A percentile compares a stretch with the other conserved stretches of the same genome.
Evolutionary conservation across 2,329 filamentous ascomycete genomes (phyloP).

Genomic region (Didymella pinodella): DNA sequence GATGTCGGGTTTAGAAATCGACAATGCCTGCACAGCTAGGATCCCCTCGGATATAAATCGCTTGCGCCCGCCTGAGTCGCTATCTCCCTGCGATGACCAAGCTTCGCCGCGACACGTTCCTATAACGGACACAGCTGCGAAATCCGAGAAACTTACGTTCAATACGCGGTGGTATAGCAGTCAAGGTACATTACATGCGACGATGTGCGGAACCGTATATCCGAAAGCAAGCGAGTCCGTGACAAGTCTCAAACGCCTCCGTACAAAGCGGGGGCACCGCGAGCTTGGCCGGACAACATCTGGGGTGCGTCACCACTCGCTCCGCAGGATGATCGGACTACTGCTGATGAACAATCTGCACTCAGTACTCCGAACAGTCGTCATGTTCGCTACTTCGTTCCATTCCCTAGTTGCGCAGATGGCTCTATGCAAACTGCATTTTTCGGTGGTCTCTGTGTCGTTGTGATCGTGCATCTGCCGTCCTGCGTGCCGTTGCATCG

Average conservation of each 20-base stretch:
- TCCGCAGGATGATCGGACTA: constrained; percentile 1
- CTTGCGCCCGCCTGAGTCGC: constrained; percentile 6
- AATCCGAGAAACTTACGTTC: background rate
- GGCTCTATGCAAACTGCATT: background rate
- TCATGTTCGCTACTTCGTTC: background rate
- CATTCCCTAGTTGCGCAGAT: background rate
- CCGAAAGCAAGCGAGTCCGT: background rate
- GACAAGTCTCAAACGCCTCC: constrained; percentile 5
- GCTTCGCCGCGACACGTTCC: background rate
- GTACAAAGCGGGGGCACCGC: constrained; percentile 4
- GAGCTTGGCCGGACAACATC: constrained; percentile 6
- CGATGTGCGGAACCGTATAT: background rate
- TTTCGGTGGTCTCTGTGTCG: background rate
- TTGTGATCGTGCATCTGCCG: constrained; percentile 3
- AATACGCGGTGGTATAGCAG: no score
- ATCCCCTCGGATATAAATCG: constrained; percentile 26
- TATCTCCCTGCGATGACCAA: constrained; percentile 21
- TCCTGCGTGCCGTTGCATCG: constrained; percentile 1
- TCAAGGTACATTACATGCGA: background rate
- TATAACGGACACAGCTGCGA: background rate
- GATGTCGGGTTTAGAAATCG: constrained; percentile 15
- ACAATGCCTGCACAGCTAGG: constrained; percentile 2
- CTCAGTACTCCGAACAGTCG: background rate
- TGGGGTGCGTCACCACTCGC: constrained; percentile 12
- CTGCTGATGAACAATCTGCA: background rate